Base-by-base conservation (phyloP, 140 eudicot species). In the Stevia rebaudiana region DNA sequence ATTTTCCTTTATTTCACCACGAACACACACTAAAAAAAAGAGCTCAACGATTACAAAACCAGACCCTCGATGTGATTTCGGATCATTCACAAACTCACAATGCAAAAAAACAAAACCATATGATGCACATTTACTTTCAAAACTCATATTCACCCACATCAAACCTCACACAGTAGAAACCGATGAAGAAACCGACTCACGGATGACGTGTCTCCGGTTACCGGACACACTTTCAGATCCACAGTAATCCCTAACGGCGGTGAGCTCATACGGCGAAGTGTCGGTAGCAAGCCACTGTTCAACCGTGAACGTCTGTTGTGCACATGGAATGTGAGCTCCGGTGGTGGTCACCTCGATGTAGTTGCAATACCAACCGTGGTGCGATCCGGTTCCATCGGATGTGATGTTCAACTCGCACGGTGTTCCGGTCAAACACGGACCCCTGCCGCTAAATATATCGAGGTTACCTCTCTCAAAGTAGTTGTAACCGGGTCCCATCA, bases 281-380 rank as follows among this genome's bases (percentile, higher is more conserved):
- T 85, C 89, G 7, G 74, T 73, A 12, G 86, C 84, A 37, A 86
- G 76, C 95, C 95, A 86, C 74, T 86, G 83, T 57, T 83, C 87
- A 39, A 86, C 81, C 21, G 84, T 76, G 76, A 86, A 86, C 1
- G 44, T 55, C 75, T 80, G 62, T 57, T 86, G 87, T 5, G 82
- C 81, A 36, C 89, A 83, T 8, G 70, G 66, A 6, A 50, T 73
- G 40, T 80, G 81, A 44, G 72, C 80, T 13, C 95, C 95, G 16
- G 88, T 76, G 13, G 74, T 63, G 31, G 84, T 80, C 2, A 86
- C 87, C 58, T 82, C 83, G 24, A 86, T 76, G 43, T 80, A 86
- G 67, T 80, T 81, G 57, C 83, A 69, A 48, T 80, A 86, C 95
- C 95, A 86, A 0, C 83, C 87, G 54, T 79, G 82, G 58, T 76